Conservation (phyloP, 352 stramenopile species). For the Phytophthora syringae region DNA sequence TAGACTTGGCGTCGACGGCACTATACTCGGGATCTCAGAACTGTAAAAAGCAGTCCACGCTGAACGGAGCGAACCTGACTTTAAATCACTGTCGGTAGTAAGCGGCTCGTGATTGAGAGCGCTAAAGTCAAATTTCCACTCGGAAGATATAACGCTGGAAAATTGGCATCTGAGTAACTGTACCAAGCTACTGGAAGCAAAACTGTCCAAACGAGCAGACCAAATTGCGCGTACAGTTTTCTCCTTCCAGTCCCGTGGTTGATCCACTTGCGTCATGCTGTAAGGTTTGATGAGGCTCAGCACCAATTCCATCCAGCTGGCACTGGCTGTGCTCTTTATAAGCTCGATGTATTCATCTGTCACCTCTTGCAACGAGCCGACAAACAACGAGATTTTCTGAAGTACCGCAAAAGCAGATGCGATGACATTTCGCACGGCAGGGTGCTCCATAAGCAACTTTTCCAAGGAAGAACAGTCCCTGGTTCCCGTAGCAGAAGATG, state of each 20-base stretch:
- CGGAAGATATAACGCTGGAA: conserved; percentile 31
- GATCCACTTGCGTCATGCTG: conserved; percentile 3
- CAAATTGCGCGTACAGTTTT: conserved; percentile 15
- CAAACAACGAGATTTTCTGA: conserved; percentile 26
- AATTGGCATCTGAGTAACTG: conserved; percentile 42
- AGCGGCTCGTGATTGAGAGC: background rate
- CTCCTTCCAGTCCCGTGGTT: conserved; percentile 1
- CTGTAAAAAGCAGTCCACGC: conserved; percentile 39
- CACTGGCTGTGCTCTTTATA: conserved; percentile 19
- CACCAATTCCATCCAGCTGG: conserved; percentile 29
- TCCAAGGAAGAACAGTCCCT: conserved; percentile 5
- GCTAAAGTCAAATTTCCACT: conserved; percentile 58
- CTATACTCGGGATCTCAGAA: conserved; percentile 41
- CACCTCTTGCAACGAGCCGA: conserved; percentile 17
- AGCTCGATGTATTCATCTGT: conserved; percentile 10
- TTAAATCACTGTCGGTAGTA: background rate
- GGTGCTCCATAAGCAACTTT: conserved; percentile 9
- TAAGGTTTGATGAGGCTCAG: conserved; percentile 19
- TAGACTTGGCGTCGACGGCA: conserved; percentile 35
- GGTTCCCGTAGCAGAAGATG: background rate
- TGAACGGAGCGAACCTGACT: conserved; percentile 14
- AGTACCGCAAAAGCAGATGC: conserved; percentile 25
- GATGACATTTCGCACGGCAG: conserved; percentile 29
- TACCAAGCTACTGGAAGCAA: conserved; percentile 30
- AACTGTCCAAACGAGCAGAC: conserved; percentile 26